Conservation (phyloP, 495 filamentous ascomycete species). For the Penicillium goetzii region DNA sequence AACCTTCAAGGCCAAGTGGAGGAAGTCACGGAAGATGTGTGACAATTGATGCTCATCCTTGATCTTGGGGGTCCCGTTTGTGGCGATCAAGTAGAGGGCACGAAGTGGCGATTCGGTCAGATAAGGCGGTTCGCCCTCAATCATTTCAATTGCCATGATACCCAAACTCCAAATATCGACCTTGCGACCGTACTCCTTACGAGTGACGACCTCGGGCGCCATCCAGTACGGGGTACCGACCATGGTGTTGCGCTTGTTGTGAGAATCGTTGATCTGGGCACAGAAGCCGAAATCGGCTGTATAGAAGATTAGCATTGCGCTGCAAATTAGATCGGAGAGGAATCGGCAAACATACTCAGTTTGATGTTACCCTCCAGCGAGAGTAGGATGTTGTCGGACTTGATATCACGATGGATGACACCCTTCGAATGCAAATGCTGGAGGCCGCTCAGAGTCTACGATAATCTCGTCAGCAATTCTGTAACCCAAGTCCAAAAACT, state of each 20-base stretch:
- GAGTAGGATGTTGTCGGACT: constrained; percentile 95
- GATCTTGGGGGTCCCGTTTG: constrained; percentile 92
- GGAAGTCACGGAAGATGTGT: constrained; percentile 82
- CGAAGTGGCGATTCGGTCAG: constrained; percentile 92
- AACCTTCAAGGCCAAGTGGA: constrained; percentile 88
- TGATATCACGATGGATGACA: constrained; percentile 86
- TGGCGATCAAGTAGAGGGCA: constrained; percentile 94
- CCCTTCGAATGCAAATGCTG: constrained; percentile 97
- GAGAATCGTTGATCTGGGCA: constrained; percentile 95
- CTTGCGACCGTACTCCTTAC: constrained; percentile 97
- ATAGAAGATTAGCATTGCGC: constrained; percentile 34
- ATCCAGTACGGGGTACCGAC: constrained; percentile 99
- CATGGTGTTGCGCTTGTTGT: constrained; percentile 98
- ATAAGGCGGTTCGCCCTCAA: constrained; percentile 97
- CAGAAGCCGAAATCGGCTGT: constrained; percentile 98
- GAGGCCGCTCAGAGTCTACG: constrained; percentile 79
- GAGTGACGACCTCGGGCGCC: constrained; percentile 96
- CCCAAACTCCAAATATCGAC: constrained; percentile 98
- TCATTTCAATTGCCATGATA: constrained; percentile 99
- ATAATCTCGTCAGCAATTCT: constrained; percentile 15
- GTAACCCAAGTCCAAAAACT: background rate
- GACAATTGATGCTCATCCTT: constrained; percentile 89
- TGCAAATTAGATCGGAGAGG: constrained; percentile 2
- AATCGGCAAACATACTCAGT: constrained; percentile 69
- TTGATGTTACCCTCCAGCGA: constrained; percentile 98